These are phyloP conservation scores for Hortiboletus flavorubellus DNA, from an alignment of 768 basidiomycete species.

Conservation along the genomic window DNA sequence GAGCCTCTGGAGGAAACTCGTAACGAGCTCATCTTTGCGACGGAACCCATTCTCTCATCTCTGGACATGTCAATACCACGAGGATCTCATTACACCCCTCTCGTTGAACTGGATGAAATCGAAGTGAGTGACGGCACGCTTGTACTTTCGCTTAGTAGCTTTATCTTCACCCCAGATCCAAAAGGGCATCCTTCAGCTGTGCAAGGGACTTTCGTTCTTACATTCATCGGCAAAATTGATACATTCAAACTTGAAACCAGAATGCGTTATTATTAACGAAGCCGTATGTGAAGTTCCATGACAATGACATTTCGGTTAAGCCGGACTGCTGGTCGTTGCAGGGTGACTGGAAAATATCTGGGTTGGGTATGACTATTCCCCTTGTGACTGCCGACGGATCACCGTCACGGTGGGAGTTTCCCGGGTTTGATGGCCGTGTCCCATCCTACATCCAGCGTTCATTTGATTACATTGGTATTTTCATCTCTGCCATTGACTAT, in stretches of 20 bases:
- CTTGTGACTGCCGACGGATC: constrained; percentile 64
- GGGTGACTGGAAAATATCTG: constrained; percentile 99
- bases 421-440: constrained; percentile 77
- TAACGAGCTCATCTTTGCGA: constrained; percentile 86
- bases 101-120: constrained; percentile 91
- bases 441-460: constrained; percentile 85
- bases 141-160: background rate
- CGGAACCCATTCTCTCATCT: constrained; percentile 84
- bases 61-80: constrained; percentile 74
- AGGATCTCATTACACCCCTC: constrained; percentile 48
- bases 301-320: background rate
- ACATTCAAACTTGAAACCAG: constrained; percentile 86
- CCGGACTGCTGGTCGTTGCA: constrained; percentile 30
- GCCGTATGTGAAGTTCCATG: constrained; percentile 51
- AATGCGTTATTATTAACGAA: constrained; percentile 85
- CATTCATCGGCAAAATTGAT: constrained; percentile 91
- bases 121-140: constrained; percentile 54
- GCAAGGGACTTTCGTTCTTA: constrained; percentile 86
- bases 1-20: constrained; percentile 95
- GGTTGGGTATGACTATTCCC: constrained; percentile 83
- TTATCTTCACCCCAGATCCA: constrained; percentile 61
- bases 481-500: background rate
- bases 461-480: constrained; percentile 88
- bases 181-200: constrained; percentile 91
- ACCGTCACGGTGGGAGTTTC: constrained; percentile 85